Conservation (phyloP, 257 asterid species). For the Paulownia fortunei region DNA sequence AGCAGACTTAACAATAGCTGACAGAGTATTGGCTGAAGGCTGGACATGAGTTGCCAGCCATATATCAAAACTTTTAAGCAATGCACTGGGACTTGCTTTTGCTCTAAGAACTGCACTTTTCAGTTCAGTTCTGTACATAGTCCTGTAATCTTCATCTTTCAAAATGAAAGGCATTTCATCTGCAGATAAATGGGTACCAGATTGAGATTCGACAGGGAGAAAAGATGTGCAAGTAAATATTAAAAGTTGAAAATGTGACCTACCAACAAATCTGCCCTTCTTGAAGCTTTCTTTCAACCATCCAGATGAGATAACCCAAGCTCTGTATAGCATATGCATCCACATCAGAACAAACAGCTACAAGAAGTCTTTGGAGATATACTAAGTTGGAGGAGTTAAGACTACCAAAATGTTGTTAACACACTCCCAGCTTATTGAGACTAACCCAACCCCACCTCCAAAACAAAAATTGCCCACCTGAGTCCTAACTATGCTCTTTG, state of each 20-base stretch:
- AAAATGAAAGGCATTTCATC: constrained; percentile 77
- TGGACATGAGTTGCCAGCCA: constrained; percentile 74
- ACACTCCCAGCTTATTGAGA: too few species aligned
- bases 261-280: constrained; percentile 75
- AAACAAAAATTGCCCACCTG: too few species aligned
- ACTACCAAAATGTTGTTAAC: too few species aligned
- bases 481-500: too few species aligned
- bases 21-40: constrained; percentile 64
- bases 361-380: too few species aligned
- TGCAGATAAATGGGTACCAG: constrained; percentile 36
- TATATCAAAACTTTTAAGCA: constrained; percentile 75
- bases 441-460: too few species aligned
- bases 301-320: constrained; percentile 85
- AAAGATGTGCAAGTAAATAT: background rate
- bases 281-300: constrained; percentile 94
- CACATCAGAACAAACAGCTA: background rate
- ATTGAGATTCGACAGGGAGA: constrained; percentile 10
- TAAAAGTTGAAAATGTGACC: constrained; percentile 28
- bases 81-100: constrained; percentile 55
- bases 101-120: constrained; percentile 68
- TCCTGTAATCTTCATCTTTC: constrained; percentile 70
- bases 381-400: too few species aligned
- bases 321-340: constrained; percentile 49
- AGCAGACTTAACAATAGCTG: constrained; percentile 70
- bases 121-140: constrained; percentile 61